Conservation (phyloP, 306 rosid genomes). For the Cicer bijugum region DNA sequence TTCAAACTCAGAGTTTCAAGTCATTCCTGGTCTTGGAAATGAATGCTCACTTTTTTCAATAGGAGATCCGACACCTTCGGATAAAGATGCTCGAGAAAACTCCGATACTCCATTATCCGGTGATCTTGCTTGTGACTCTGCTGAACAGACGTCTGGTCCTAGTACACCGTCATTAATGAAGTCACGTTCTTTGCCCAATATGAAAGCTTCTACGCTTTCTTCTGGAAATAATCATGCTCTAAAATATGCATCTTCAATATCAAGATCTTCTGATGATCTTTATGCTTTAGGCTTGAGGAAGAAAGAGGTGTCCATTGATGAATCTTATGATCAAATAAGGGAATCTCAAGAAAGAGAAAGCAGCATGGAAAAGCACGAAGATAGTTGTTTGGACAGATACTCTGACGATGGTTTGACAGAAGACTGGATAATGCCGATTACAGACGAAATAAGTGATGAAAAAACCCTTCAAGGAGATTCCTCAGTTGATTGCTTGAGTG, state of each 20-base stretch:
- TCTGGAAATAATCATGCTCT: constrained; percentile 39
- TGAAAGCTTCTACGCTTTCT: constrained; percentile 50
- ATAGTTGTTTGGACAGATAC: constrained; percentile 46
- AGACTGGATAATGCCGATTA: constrained; percentile 75
- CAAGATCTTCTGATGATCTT: constrained; percentile 77
- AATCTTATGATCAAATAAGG: constrained; percentile 51
- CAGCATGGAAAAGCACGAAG: constrained; percentile 50
- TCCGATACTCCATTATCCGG: constrained; percentile 55
- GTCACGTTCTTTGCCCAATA: constrained; percentile 68
- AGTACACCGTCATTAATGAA: constrained; percentile 49
- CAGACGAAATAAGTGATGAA: constrained; percentile 47
- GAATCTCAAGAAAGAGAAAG: constrained; percentile 52
- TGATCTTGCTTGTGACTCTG: constrained; percentile 51
- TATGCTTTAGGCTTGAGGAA: constrained; percentile 50
- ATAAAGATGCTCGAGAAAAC: constrained; percentile 59
- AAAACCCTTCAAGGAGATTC: constrained; percentile 55
- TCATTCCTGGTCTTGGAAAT: constrained; percentile 47
- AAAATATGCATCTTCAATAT: constrained; percentile 43
- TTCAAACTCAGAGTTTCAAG: constrained; percentile 43
- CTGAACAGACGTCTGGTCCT: constrained; percentile 45
- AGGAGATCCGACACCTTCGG: constrained; percentile 55
- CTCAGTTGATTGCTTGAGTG: constrained; percentile 46
- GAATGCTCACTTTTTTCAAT: constrained; percentile 57
- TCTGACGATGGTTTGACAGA: constrained; percentile 57
- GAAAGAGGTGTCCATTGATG: constrained; percentile 49